phyloP scores from a whole-genome alignment of 441 rosid genomes.

The Populus hybrid region DNA sequence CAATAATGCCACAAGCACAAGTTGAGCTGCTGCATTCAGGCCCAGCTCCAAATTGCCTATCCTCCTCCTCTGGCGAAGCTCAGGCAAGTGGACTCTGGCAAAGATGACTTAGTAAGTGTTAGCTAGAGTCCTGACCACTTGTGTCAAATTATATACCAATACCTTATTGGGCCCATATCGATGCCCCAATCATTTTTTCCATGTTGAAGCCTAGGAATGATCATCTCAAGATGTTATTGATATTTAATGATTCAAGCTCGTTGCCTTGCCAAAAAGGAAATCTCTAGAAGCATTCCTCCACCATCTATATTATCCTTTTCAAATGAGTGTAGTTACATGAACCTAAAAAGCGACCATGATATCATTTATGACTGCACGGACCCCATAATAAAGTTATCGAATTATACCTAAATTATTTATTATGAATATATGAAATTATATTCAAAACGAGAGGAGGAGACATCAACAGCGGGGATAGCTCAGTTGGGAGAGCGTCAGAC shows the following conservation, averaged over 20 bases:
- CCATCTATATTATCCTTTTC: background rate
- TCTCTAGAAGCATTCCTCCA: background rate
- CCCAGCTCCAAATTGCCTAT: background rate
- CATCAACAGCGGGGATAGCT: slow-evolving; percentile 58
- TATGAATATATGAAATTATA: accelerated
- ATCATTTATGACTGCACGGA: background rate
- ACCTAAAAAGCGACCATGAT: background rate
- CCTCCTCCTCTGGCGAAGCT: background rate
- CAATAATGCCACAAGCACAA: background rate
- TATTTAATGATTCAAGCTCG: background rate
- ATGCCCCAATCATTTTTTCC: background rate
- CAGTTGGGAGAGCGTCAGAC: slow-evolving; percentile 97
- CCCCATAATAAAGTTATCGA: background rate
- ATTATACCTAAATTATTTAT: no score
- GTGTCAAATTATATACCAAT: no score
- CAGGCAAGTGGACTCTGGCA: background rate
- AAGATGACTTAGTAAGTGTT: no score
- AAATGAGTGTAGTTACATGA: background rate
- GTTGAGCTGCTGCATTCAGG: background rate
- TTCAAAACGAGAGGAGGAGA: accelerated
- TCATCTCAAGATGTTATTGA: background rate
- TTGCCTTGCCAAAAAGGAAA: background rate
- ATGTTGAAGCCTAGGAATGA: background rate
- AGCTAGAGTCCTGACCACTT: no score
- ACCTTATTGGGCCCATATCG: no score